phyloP scores from a whole-genome alignment of 768 basidiomycete genomes.

The Naganishia antarctica region DNA sequence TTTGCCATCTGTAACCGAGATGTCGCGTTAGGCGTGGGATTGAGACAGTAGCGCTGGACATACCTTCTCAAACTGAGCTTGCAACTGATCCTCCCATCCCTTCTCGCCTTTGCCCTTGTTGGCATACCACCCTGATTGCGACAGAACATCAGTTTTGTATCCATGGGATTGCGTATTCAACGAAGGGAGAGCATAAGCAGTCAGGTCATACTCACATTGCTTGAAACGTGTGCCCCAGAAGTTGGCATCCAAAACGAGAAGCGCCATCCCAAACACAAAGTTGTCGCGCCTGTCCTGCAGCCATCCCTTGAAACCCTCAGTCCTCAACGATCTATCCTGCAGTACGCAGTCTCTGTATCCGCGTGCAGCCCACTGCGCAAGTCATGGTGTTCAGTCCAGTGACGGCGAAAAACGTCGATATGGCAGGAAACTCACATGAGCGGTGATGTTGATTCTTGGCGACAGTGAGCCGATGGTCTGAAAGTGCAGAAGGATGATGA shows the following conservation, averaged over 20 bases:
- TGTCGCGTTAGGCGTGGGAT: too few species aligned
- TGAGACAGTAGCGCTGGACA: background rate
- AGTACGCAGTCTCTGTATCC: conserved; percentile 22
- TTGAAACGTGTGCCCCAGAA: conserved; percentile 63
- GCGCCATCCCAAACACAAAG: conserved; percentile 60
- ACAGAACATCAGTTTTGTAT: too few species aligned
- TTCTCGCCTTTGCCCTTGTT: conserved; percentile 43
- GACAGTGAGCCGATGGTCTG: conserved; percentile 78
- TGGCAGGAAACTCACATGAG: conserved; percentile 60
- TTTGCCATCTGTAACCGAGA: conserved; percentile 67
- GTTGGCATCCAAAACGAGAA: conserved; percentile 65
- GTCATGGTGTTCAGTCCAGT: background rate
- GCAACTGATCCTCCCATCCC: conserved; percentile 76
- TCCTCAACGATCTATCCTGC: conserved; percentile 43
- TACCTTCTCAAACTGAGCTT: conserved; percentile 59
- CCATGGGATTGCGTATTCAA: too few species aligned
- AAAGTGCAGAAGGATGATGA: background rate
- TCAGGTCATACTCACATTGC: conserved; percentile 49
- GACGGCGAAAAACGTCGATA: too few species aligned
- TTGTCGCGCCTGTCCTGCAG: conserved; percentile 51
- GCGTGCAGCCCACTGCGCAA: conserved; percentile 21
- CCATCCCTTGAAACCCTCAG: conserved; percentile 46
- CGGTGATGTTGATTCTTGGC: conserved; percentile 84
- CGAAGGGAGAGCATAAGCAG: too few species aligned
- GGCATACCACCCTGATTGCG: conserved; percentile 36